Evolutionary conservation across 768 basidiomycete genomes (phyloP).

Genomic region (Pulveroboletus sp.): DNA sequence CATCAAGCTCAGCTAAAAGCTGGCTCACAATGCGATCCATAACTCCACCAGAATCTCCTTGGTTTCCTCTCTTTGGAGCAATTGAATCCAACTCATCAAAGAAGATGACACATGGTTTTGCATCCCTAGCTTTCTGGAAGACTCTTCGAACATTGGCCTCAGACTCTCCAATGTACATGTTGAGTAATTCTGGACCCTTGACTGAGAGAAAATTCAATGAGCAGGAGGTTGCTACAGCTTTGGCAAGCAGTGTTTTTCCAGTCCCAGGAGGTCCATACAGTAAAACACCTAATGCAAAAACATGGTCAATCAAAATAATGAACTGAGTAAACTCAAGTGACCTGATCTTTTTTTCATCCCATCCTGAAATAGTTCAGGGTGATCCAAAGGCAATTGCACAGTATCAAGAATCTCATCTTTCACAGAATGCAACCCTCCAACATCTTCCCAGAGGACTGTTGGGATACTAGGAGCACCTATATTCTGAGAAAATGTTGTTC

Average conservation of each 20-base stretch:
- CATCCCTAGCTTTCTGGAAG: constrained; percentile 88
- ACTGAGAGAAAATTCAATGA: constrained; percentile 96
- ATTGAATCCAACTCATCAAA: constrained; percentile 96
- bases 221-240: constrained; percentile 94
- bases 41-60: constrained; percentile 94
- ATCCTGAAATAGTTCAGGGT: constrained; percentile 84
- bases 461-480: constrained; percentile 99
- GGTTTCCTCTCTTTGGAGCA: constrained; percentile 90
- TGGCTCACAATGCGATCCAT: constrained; percentile 99
- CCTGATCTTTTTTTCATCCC: constrained; percentile 96
- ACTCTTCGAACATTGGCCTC: constrained; percentile 95
- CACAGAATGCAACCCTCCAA: constrained; percentile 84
- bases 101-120: constrained; percentile 92
- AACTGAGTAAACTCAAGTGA: constrained; percentile 24
- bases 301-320: not conserved
- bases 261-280: constrained; percentile 96
- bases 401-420: constrained; percentile 95
- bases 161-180: constrained; percentile 98
- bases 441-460: constrained; percentile 93
- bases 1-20: constrained; percentile 89
- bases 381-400: constrained; percentile 85
- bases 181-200: constrained; percentile 91
- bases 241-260: constrained; percentile 91
- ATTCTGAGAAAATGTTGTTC: constrained; percentile 79
- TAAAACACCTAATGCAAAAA: constrained; percentile 59